Conservation (phyloP, 176 grass and related monocot species). For the Stipa capillata region DNA sequence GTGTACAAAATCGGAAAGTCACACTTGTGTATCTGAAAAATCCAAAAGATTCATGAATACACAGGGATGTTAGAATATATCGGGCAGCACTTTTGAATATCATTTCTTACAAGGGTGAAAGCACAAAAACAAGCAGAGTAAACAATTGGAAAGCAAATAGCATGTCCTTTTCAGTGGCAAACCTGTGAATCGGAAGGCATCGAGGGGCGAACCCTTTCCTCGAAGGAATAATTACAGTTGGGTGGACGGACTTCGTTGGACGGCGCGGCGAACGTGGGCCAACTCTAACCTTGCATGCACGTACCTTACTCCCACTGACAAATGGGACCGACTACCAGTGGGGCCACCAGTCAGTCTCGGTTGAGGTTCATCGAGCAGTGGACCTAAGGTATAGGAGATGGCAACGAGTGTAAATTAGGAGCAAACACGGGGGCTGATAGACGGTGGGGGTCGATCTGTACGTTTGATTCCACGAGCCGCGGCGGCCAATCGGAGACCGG, state of each 20-base stretch:
- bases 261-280: constrained; percentile 8
- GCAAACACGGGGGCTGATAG: not conserved
- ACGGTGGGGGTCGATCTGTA: not conserved
- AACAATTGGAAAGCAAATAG: not conserved
- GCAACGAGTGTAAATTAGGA: not conserved
- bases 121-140: not conserved
- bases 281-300: not conserved
- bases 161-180: constrained; percentile 1
- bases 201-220: not conserved
- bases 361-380: not conserved
- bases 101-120: not conserved
- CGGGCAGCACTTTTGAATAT: not conserved
- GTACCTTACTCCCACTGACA: not conserved
- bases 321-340: too few species aligned
- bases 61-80: not conserved
- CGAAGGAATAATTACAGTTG: constrained; percentile 24
- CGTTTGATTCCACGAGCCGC: constrained; percentile 6
- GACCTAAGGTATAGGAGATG: not conserved
- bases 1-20: not conserved
- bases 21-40: not conserved
- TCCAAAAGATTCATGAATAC: not conserved
- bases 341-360: not conserved
- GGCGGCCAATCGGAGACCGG: not conserved
- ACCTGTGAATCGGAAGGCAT: not conserved
- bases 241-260: constrained; percentile 35